Conservation (phyloP, 2,329 filamentous ascomycete species). For the Tolypocladium guangdongense region DNA sequence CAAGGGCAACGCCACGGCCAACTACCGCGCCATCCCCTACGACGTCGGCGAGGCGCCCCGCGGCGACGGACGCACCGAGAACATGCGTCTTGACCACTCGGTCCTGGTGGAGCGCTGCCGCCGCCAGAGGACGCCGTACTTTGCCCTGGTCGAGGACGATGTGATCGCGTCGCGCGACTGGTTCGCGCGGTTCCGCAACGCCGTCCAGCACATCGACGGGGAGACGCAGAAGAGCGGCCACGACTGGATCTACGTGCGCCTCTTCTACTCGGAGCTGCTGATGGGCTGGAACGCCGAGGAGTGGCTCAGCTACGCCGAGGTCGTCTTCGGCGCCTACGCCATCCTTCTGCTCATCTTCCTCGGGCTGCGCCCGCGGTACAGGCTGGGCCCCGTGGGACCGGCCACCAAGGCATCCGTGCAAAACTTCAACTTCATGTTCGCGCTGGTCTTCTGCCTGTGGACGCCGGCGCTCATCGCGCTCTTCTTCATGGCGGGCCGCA, state of each 20-base stretch:
- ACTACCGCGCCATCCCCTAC: conserved; percentile 10
- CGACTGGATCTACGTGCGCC: conserved; percentile 25
- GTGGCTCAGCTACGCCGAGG: conserved; percentile 15
- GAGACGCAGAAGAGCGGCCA: conserved; percentile 5
- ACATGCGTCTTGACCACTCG: conserved; percentile 22
- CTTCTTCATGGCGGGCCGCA: conserved; percentile 17
- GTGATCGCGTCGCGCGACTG: conserved; percentile 23
- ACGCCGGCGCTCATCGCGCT: conserved; percentile 19
- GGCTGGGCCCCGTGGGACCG: neutral
- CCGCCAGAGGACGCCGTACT: conserved; percentile 16
- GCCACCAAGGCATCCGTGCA: conserved; percentile 6
- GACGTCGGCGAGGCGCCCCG: conserved; percentile 13
- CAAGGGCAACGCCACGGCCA: neutral
- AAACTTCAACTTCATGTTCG: conserved; percentile 13
- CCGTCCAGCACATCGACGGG: conserved; percentile 16
- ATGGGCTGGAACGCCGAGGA: conserved; percentile 28
- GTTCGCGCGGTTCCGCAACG: conserved; percentile 17
- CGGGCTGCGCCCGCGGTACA: neutral
- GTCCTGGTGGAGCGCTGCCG: conserved; percentile 21
- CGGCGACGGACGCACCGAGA: conserved; percentile 18
- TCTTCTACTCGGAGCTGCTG: conserved; percentile 27
- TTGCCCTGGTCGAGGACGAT: conserved; percentile 27
- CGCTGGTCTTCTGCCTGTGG: conserved; percentile 18
- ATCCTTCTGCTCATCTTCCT: conserved; percentile 10
- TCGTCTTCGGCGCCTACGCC: conserved; percentile 16